These are phyloP conservation scores for Diaporthe sp. DNA, from an alignment of 2,329 filamentous ascomycete species.

Conservation along the genomic window DNA sequence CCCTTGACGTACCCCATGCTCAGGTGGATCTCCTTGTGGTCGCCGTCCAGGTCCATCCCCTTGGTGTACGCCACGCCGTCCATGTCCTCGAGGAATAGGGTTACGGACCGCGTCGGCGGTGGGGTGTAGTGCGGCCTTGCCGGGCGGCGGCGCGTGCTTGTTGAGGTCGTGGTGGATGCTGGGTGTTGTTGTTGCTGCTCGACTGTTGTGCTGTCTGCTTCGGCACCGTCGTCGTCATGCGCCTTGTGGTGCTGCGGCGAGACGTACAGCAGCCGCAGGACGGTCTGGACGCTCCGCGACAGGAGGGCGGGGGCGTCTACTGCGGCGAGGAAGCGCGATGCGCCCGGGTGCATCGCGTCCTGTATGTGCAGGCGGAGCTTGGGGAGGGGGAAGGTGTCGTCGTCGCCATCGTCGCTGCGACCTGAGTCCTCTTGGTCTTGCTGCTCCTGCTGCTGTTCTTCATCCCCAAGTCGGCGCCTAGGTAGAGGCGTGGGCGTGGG, in stretches of 20 bases:
- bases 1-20: slow-evolving; percentile 77
- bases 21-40: slow-evolving; percentile 61
- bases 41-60: slow-evolving; percentile 32
- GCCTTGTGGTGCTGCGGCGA: slow-evolving; percentile 47
- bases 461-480: not conserved
- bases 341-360: slow-evolving; percentile 69
- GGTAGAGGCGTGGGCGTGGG: slow-evolving; percentile 38
- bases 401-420: slow-evolving; percentile 19
- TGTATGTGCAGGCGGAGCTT: slow-evolving; percentile 70
- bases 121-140: slow-evolving; percentile 38
- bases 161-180: not conserved
- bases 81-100: slow-evolving; percentile 82
- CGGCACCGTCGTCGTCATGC: slow-evolving; percentile 44
- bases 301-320: slow-evolving; percentile 73
- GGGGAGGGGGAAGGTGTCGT: slow-evolving; percentile 54
- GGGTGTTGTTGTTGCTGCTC: not conserved
- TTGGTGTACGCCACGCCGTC: slow-evolving; percentile 90
- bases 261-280: slow-evolving; percentile 78
- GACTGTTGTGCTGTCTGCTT: too few species aligned
- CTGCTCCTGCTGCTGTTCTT: not conserved
- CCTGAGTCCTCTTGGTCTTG: not conserved
- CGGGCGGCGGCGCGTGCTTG: not conserved
- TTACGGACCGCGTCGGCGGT: slow-evolving; percentile 84
- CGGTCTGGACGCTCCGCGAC: slow-evolving; percentile 70
- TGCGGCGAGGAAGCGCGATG: slow-evolving; percentile 73